Evolutionary conservation across 2,329 filamentous ascomycete genomes (phyloP), one percentile per base, ranked within the genome.

Genomic region (Tolypocladium cylindrosporum): DNA sequence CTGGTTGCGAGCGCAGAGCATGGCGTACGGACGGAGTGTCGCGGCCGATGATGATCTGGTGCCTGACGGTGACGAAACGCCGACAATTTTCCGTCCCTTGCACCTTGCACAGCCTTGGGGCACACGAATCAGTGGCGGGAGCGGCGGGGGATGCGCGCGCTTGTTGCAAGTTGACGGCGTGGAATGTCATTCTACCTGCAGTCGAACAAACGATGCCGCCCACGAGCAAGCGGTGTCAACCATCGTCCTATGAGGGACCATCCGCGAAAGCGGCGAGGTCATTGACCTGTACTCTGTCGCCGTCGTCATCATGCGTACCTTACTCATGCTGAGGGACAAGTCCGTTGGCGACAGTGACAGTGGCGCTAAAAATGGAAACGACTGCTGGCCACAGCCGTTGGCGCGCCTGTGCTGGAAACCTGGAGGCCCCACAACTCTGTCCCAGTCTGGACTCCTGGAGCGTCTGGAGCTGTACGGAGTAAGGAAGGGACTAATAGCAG

Each of bases 11-110:
- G 55, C n/a, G 58, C 54, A 57, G 53, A 58, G 62, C 55, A 54
- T 51, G 39, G 37, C 24, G 52, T 56, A 57, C 56, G 24, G 56
- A 57, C 55, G 24, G 57, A 59, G 59, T 16, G 48, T 51, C 48
- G 48, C 48, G 48, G 48, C 48, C 31, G 48, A 51, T 36, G 48
- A 51, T 41, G 16, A 42, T 52, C 31, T 52, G 68, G 68, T 70
- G 69, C 69, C 69, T 66, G 68, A 69, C 62, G 57, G 63, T 67
- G 67, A 71, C 65, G 67, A 70, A 66, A 57, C 64, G 66, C 70
- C 70, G 69, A 72, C 61, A 61, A 70, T 72, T 71, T 71, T 64
- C 70, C 70, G 70, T 54, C 19, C 51, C 56, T 59, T 65, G 31
- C 67, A 69, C 67, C 56, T 59, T 65, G 31, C 67, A 69, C 67